These are phyloP conservation scores for Ulmus americana DNA, from an alignment of 331 rosid species.

Conservation along the genomic window DNA sequence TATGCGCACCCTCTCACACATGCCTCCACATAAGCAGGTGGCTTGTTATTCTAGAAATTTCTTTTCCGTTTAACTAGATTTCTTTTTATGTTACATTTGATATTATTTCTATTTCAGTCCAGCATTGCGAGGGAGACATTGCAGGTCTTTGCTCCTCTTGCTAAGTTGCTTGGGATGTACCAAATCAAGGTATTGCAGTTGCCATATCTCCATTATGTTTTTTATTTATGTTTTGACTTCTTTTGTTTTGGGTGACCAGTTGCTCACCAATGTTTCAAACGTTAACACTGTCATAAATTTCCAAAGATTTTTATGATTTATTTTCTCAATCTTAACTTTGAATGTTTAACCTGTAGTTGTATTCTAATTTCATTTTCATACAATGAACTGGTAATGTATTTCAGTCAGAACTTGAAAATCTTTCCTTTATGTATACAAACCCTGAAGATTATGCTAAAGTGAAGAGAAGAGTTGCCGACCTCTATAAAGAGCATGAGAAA, in stretches of 20 bases:
- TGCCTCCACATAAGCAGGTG: conserved; percentile 99
- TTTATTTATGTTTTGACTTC: neutral
- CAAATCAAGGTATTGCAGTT: conserved; percentile 72
- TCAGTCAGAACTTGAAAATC: conserved; percentile 96
- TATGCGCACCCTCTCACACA: conserved; percentile 94
- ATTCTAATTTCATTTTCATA: conserved; percentile 8
- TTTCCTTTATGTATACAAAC: conserved; percentile 89
- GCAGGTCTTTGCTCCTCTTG: conserved; percentile 99
- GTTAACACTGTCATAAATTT: neutral
- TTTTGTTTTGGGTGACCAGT: neutral
- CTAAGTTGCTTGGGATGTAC: conserved; percentile 98
- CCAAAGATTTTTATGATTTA: neutral
- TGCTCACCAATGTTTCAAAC: neutral
- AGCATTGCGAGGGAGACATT: conserved; percentile 92
- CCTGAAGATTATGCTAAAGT: conserved; percentile 89
- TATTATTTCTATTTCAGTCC: conserved; percentile 44
- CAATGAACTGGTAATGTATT: conserved; percentile 21
- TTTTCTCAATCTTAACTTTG: neutral
- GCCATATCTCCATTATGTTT: neutral
- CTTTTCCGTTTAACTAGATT: conserved; percentile 12
- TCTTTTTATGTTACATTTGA: conserved; percentile 29
- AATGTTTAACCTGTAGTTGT: neutral
- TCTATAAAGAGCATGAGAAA: conserved; percentile 83
- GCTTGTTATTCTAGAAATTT: conserved; percentile 25
- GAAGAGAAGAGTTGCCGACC: conserved; percentile 80